Conservation (phyloP, 371 early-diverging fungal species). For the Edhazardia aedis region DNA sequence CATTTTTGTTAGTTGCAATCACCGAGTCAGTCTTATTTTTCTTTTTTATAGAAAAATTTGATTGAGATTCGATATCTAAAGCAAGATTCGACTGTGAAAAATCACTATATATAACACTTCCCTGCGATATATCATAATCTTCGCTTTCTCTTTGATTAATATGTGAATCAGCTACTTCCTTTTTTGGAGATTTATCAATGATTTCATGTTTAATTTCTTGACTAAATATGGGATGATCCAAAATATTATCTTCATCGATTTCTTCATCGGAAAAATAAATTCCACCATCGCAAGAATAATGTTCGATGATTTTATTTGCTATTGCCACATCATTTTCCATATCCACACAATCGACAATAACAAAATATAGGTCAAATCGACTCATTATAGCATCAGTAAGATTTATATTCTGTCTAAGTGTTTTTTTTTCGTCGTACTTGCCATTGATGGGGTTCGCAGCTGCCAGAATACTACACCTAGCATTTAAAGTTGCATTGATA, state of each 20-base stretch:
- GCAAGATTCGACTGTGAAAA: too few species aligned
- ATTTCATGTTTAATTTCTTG: not conserved
- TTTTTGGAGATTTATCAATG: not conserved
- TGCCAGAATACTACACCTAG: constrained; percentile 43
- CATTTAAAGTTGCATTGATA: constrained; percentile 54
- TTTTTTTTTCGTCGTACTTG: constrained; percentile 45
- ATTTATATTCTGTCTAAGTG: constrained; percentile 66
- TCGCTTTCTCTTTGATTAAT: not conserved
- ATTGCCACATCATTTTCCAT: constrained; percentile 67
- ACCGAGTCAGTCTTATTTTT: not conserved
- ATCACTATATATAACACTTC: not conserved
- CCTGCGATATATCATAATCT: not conserved
- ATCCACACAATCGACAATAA: constrained; percentile 79
- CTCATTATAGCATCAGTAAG: constrained; percentile 96
- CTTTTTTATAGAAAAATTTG: not conserved
- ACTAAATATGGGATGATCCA: constrained; percentile 25
- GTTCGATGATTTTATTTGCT: constrained; percentile 76
- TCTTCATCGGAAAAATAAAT: constrained; percentile 44
- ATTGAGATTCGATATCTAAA: not conserved
- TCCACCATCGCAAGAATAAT: constrained; percentile 51
- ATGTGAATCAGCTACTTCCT: not conserved
- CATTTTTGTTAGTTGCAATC: not conserved
- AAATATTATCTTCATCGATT: constrained; percentile 54
- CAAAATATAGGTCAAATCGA: constrained; percentile 94
- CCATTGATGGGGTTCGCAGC: constrained; percentile 48